Base-by-base conservation (phyloP, 192 early-diverging fungal genomes). In the Borealophlyctis nickersoniae region DNA sequence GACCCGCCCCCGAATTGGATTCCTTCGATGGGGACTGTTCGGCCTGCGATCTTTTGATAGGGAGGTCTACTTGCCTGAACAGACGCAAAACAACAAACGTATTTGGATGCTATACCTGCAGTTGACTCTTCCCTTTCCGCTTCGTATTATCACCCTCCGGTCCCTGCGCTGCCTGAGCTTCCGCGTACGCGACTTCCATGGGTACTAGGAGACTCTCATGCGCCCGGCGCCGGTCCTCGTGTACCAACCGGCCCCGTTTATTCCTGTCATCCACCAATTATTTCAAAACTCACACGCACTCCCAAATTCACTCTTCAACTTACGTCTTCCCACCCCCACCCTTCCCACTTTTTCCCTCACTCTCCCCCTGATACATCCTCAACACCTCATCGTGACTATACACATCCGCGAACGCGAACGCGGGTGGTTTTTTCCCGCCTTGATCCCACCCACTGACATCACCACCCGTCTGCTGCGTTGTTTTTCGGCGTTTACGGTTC, bases 11-110 rank as follows among this genome's bases (percentile, higher is more conserved):
- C 69, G 49, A 76, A 34, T 14, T 52, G 51, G 26, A 67, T 33
- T 22, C 26, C 52, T n/a, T 66, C 59, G 26, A 76, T 72, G 2
- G 56, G 63, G n/a, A 71, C 60, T 24, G 69, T 52, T 34, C 65
- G 51, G 9, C 73, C 73, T 48, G 30, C 33, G 26, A 76, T 58
- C 50, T 67, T 14, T 1, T 51, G n/a, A 1, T 30, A 36, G 22
- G 22, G 0, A 35, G 0, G n/a, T n/a, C n/a, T n/a, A n/a, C n/a
- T n/a, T n/a, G n/a, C n/a, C n/a, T n/a, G n/a, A n/a, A n/a, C 31
- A 35, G 1, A 32, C 30, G 0, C 58, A 53, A 24, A 16, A 60
- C 4, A 66, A 39, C 19, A 66, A 24, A 5, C 32, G 28, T 3
- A 7, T 27, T 11, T 26, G 60, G 39, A 31, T 36, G 23, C 56